Percentiles rank a stretch among this genome's conserved stretches.
phyloP scores from a whole-genome alignment of 495 filamentous ascomycete genomes.

The Penicillium canescens region DNA sequence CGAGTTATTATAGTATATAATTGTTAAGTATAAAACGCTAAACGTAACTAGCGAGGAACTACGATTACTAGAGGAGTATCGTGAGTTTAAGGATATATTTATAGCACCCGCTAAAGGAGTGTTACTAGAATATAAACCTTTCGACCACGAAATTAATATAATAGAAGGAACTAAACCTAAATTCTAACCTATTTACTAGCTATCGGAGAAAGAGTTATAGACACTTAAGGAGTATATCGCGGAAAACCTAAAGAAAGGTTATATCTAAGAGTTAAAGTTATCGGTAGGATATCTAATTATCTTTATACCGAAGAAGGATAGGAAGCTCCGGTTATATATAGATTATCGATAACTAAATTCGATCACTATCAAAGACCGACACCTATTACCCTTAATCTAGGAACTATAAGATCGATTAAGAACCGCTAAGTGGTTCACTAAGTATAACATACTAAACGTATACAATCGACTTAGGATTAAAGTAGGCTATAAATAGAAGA shows the following conservation, averaged over 20 bases:
- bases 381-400: conserved; percentile 21
- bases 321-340: not conserved
- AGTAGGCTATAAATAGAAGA: conserved; percentile 18
- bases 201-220: too few relatives aligned
- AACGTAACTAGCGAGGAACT: not conserved
- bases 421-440: conserved; percentile 23
- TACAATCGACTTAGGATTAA: conserved; percentile 18
- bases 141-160: conserved; percentile 2
- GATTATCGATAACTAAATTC: not conserved
- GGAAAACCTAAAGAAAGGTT: not conserved
- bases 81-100: conserved; percentile 3
- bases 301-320: not conserved
- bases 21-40: not conserved
- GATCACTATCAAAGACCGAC: not conserved
- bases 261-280: not conserved
- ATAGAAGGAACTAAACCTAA: conserved; percentile 3
- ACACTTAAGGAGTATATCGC: not conserved
- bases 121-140: not conserved
- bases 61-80: conserved; percentile 5
- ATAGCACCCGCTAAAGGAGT: not conserved
- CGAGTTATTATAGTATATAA: not conserved
- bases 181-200: conserved; percentile 10
- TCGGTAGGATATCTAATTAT: not conserved
- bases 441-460: conserved; percentile 22
- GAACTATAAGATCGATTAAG: conserved; percentile 19